Percentiles rank a stretch among this genome's conserved stretches.
These are phyloP conservation scores for Diaporthe australafricana DNA, from an alignment of 2,329 filamentous ascomycete genomes.

Conservation along the genomic window DNA sequence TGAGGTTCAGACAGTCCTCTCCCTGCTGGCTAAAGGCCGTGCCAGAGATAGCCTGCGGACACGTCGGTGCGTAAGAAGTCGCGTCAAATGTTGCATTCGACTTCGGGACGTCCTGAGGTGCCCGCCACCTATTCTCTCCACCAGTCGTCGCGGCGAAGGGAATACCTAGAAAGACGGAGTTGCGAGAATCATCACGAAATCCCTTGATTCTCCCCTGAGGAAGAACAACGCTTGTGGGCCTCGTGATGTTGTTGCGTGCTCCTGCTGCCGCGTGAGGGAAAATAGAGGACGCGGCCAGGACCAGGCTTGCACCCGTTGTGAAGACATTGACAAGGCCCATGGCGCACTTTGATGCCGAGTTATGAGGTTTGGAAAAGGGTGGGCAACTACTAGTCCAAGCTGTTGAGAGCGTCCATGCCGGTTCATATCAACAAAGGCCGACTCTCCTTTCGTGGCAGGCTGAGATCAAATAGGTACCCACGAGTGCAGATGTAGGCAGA, in stretches of 20 bases:
- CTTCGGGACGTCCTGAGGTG: constrained; percentile 43
- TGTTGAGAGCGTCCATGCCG: background rate
- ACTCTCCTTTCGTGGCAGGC: background rate
- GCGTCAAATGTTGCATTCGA: constrained; percentile 41
- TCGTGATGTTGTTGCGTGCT: background rate
- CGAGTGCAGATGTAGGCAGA: background rate
- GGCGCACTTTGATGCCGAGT: background rate
- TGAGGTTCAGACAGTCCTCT: constrained; percentile 57
- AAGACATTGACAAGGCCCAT: background rate
- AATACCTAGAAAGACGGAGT: constrained; percentile 51
- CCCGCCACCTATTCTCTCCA: constrained; percentile 51
- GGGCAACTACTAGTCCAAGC: background rate
- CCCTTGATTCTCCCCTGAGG: background rate
- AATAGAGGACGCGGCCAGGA: background rate
- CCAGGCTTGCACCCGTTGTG: background rate
- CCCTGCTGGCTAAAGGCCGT: constrained; percentile 43
- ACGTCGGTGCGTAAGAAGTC: constrained; percentile 44
- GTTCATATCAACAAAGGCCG: background rate
- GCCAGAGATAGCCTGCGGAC: constrained; percentile 41
- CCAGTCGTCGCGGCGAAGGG: constrained; percentile 54
- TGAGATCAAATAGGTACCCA: background rate
- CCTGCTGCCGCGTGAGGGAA: background rate
- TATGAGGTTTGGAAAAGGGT: background rate
- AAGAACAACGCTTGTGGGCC: background rate
- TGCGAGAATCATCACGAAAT: background rate